Evolutionary conservation across 768 basidiomycete genomes (phyloP).

Genomic region (Coprinopsis sp.): DNA sequence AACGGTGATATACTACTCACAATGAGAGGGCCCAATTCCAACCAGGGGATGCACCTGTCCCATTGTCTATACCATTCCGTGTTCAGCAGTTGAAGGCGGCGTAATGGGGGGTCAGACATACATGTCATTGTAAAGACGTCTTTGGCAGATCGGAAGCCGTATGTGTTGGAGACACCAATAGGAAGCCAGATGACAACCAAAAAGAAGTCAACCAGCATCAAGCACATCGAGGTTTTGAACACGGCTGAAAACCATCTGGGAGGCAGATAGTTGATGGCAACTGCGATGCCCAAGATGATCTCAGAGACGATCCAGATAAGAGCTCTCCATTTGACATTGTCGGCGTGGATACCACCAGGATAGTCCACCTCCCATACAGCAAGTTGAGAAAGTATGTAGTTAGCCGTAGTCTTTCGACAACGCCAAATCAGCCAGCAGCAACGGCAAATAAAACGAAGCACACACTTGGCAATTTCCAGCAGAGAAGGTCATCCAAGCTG

Average conservation of each 20-base stretch:
- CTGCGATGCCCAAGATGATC: conserved; percentile 59
- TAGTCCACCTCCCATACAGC: conserved; percentile 77
- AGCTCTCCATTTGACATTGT: conserved; percentile 81
- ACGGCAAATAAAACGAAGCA: neutral
- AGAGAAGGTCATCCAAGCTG: conserved; percentile 95
- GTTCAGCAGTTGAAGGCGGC: neutral
- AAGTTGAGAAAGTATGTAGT: conserved; percentile 84
- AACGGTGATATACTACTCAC: conserved; percentile 30
- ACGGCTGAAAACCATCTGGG: conserved; percentile 67
- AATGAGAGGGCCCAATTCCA: conserved; percentile 94
- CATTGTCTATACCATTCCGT: conserved; percentile 57
- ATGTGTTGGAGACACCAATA: conserved; percentile 83
- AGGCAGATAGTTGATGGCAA: conserved; percentile 83
- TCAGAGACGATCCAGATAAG: conserved; percentile 84
- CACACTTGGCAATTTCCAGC: conserved; percentile 84
- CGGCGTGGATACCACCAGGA: conserved; percentile 68
- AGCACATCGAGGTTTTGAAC: conserved; percentile 68
- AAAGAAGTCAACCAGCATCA: conserved; percentile 85
- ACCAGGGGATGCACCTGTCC: conserved; percentile 77
- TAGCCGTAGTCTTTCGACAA: conserved; percentile 66
- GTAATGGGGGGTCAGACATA: conserved; percentile 27
- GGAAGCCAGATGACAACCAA: conserved; percentile 90
- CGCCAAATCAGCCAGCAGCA: conserved; percentile 1
- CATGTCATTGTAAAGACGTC: conserved; percentile 83
- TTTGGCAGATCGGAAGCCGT: conserved; percentile 79